Base-by-base conservation (phyloP, 1,139 yeast species). In the Lodderomyces margitis region DNA sequence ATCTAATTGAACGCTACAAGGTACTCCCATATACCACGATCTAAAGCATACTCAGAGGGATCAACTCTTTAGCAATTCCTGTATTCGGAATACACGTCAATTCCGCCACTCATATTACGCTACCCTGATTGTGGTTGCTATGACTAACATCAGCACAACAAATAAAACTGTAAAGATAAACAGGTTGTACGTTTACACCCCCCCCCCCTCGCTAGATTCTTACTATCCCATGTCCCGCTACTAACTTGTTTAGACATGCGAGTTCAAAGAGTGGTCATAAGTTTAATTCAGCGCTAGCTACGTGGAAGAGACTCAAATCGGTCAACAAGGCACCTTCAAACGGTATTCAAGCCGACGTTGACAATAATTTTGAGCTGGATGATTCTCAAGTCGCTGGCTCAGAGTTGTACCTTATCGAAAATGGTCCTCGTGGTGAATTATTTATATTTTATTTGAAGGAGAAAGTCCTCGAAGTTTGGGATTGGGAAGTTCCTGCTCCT, bases 341-440 rank as follows among this genome's bases (percentile, higher is more conserved):
- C 14, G 12, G n/a, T 9, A 23, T 11, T 6, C 11, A 15, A 16
- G 20, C 9, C 5, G 11, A 21, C 21, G 10, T 12, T 10, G 28
- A 34, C 6, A 14, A 17, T 3, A 20, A 6, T 12, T 36, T 24
- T 16, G 19, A 15, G 23, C 46, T 45, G 17, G 47, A 40, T 12
- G 25, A 15, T 8, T n/a, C n/a, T 5, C 38, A 34, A 15, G 24
- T 8, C 16, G 24, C 9, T n/a, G 34, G 16, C 5, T 21, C 12
- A n/a, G 34, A 12, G 10, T 20, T n/a, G n/a, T 36, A 27, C 11
- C 20, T 34, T 5, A 44, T 67, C 28, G 72, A 64, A 38, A 59
- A 64, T 42, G 81, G 81, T 0, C 50, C 58, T 5, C 53, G 61
- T 39, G 82, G 83, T 2, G 82, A 78, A 43, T 46, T 78, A 5